Percentiles rank a stretch among this genome's conserved stretches.
Conservation (phyloP, 371 early-diverging fungal genomes). For the Gilbertella persicaria region DNA sequence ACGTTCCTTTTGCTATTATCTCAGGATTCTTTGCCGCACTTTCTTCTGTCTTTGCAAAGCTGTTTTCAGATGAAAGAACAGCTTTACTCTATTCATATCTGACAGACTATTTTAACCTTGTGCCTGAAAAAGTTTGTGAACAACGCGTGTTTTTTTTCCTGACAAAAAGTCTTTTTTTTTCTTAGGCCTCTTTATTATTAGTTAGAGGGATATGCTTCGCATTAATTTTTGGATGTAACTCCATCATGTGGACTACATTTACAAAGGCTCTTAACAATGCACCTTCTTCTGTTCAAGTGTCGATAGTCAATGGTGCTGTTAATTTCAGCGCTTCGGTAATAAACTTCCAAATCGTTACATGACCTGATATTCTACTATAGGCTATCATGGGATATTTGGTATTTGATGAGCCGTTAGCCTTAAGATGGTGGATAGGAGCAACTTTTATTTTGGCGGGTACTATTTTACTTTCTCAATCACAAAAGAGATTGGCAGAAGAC, state of each 20-base stretch:
- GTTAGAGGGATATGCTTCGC: slow-evolving; percentile 58
- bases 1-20: slow-evolving; percentile 51
- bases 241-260: slow-evolving; percentile 81
- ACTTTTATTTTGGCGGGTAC: slow-evolving; percentile 69
- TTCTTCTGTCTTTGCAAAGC: slow-evolving; percentile 78
- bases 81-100: slow-evolving; percentile 28
- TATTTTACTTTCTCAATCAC: slow-evolving; percentile 48
- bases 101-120: neutral
- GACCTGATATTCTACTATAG: slow-evolving; percentile 25
- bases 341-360: neutral
- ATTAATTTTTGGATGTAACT: slow-evolving; percentile 66
- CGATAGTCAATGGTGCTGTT: slow-evolving; percentile 72
- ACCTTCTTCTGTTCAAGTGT: slow-evolving; percentile 68
- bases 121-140: slow-evolving; percentile 25
- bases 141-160: neutral
- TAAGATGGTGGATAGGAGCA: slow-evolving; percentile 81
- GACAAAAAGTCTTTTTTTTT: neutral
- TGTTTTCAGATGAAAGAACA: slow-evolving; percentile 63
- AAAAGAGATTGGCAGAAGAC: slow-evolving; percentile 24
- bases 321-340: slow-evolving; percentile 73
- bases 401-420: slow-evolving; percentile 67
- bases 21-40: slow-evolving; percentile 75
- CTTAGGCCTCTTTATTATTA: slow-evolving; percentile 37
- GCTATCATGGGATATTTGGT: slow-evolving; percentile 67
- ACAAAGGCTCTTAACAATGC: slow-evolving; percentile 76